Evolutionary conservation across 2,329 filamentous ascomycete genomes (phyloP).

Genomic region (Rhinocladiella mackenziei): DNA sequence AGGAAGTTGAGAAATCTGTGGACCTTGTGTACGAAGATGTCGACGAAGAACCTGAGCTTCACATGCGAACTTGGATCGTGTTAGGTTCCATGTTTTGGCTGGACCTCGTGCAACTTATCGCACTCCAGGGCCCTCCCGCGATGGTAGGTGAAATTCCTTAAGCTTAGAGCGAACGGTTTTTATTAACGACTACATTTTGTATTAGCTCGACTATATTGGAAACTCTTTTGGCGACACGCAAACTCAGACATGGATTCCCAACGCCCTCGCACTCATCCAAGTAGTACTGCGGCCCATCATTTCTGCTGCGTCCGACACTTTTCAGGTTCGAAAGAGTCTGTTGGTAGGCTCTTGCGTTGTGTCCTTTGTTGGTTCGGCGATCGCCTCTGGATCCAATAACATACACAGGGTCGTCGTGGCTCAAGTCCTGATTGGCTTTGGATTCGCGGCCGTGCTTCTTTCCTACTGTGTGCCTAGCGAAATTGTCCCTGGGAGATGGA

Average conservation of each 20-base stretch:
- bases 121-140: background rate
- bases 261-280: slow-evolving; percentile 13
- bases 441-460: slow-evolving; percentile 14
- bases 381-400: slow-evolving; percentile 12
- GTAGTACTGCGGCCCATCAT: slow-evolving; percentile 16
- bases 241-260: slow-evolving; percentile 10
- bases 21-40: slow-evolving; percentile 5
- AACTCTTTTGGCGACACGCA: slow-evolving; percentile 3
- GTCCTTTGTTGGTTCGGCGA: slow-evolving; percentile 12
- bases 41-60: slow-evolving; percentile 7
- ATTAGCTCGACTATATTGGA: slow-evolving; percentile 28
- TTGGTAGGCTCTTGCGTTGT: slow-evolving; percentile 9
- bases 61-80: slow-evolving; percentile 5
- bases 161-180: background rate
- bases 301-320: slow-evolving; percentile 16
- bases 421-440: slow-evolving; percentile 15
- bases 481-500: slow-evolving; percentile 19
- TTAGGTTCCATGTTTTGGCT: slow-evolving; percentile 2
- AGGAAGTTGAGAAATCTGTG: too few relatives aligned
- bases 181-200: background rate
- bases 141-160: slow-evolving; percentile 2
- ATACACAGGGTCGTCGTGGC: slow-evolving; percentile 14
- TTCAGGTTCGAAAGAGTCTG: slow-evolving; percentile 17
- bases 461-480: slow-evolving; percentile 17
- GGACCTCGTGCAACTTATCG: background rate